Conservation (phyloP, 768 basidiomycete genomes). For the Boletales sp. region DNA sequence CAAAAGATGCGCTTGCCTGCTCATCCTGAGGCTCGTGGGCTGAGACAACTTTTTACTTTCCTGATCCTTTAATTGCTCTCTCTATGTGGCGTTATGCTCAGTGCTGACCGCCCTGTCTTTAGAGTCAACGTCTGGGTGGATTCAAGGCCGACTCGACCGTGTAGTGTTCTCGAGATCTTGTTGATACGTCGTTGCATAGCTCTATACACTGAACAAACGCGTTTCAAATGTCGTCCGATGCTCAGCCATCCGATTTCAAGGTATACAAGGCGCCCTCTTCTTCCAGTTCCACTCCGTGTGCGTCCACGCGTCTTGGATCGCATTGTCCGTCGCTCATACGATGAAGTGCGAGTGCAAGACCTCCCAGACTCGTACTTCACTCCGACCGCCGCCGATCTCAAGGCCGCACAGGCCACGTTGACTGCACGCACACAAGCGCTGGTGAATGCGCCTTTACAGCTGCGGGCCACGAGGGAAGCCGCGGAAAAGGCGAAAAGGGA, state of each 20-base stretch:
- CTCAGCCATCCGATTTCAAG: slow-evolving; percentile 36
- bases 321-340: slow-evolving; percentile 3
- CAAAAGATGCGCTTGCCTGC: slow-evolving; percentile 79
- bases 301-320: slow-evolving; percentile 18
- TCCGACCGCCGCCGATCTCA: slow-evolving; percentile 68
- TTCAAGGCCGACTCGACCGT: slow-evolving; percentile 10
- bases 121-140: not conserved
- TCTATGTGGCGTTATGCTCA: not conserved
- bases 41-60: slow-evolving; percentile 61
- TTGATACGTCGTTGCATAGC: slow-evolving; percentile 16
- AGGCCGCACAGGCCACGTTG: slow-evolving; percentile 60
- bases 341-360: slow-evolving; percentile 33
- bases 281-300: slow-evolving; percentile 30
- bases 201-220: slow-evolving; percentile 10
- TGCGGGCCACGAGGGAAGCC: slow-evolving; percentile 61
- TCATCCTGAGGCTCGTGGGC: slow-evolving; percentile 59
- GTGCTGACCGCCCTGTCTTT: slow-evolving; percentile 3
- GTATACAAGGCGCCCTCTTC: slow-evolving; percentile 45
- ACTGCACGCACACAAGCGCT: slow-evolving; percentile 59
- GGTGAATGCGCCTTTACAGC: slow-evolving; percentile 65
- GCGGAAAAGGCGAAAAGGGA: slow-evolving; percentile 56
- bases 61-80: slow-evolving; percentile 36
- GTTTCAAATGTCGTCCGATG: slow-evolving; percentile 27
- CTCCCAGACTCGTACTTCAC: slow-evolving; percentile 74
- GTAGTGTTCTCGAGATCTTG: slow-evolving; percentile 4